Conservation (phyloP, 75 land plant species). For the Cupressus sempervirens region DNA sequence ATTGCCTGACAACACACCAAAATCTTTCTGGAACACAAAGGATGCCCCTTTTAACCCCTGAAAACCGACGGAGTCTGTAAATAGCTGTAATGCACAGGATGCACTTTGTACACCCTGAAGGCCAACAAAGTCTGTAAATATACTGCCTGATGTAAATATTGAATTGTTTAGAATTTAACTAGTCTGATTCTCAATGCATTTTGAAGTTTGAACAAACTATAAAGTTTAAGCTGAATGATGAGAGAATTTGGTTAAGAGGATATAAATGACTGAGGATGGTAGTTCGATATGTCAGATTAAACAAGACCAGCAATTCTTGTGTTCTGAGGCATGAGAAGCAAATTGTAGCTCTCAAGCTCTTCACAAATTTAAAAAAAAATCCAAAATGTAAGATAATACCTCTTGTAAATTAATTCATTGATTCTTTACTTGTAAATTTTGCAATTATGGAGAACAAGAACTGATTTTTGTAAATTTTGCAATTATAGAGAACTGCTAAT, state of each 20-base stretch:
- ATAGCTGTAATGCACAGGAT: not conserved
- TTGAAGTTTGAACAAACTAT: not conserved
- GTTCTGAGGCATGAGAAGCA: not conserved
- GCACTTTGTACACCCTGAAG: not conserved
- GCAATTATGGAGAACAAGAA: not conserved
- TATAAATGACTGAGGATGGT: not conserved
- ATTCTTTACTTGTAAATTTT: not conserved
- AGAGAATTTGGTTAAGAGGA: not conserved
- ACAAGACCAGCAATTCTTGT: not conserved
- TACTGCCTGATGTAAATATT: not conserved
- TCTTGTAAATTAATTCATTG: not conserved
- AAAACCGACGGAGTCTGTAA: not conserved
- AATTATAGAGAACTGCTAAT: not conserved
- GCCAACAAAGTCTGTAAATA: not conserved
- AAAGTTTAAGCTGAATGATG: not conserved
- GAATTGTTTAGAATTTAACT: not conserved
- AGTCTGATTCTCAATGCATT: not conserved
- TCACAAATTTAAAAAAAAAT: not conserved
- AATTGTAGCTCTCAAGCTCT: not conserved
- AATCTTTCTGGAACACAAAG: slow-evolving; percentile 16
- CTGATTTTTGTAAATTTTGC: too few species aligned
- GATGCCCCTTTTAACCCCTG: not conserved
- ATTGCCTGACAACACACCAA: slow-evolving; percentile 27
- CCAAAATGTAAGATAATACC: not conserved
- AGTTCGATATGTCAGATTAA: not conserved